Evolutionary conservation across 2,329 filamentous ascomycete species (phyloP), one percentile per base, ranked within the genome.

Genomic region (Calonectria hawksworthii): DNA sequence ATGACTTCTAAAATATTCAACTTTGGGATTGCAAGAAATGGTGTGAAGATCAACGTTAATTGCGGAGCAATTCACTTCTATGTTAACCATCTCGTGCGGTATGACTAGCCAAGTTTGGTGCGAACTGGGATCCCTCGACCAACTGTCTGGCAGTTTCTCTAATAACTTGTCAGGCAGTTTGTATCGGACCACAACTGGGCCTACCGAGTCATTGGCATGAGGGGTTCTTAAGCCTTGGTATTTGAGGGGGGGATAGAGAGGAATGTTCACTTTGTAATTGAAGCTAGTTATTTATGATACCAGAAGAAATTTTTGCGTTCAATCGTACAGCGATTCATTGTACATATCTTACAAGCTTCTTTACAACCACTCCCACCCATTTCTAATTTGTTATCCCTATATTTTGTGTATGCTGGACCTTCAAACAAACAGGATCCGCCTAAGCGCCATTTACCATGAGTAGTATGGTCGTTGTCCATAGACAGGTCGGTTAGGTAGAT

Each of bases 381-480:
- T n/a, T 47, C 47, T 74, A 13, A 71, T 47, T 65, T 56, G 51
- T 34, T 47, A 28, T 32, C 13, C n/a, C 36, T 44, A 54, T 54
- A 23, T 70, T 68, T 65, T 75, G 36, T 28, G 18, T 63, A 26
- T 38, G 4, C 36, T 70, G 38, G 44, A 67, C 70, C 56, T 30
- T 26, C 23, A 32, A 68, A 63, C 6, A 47, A 73, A 72, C 47
- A 51, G 16, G 41, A 47, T 36, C 9, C 44, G n/a, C 13, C 59
- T 51, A 59, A 30, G 23, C 28, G n/a, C 6, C 26, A 81, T 80
- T 52, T 93, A 99, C 96, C 96, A 99, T 75, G 94, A 92, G 86
- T 98, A 98, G 85, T 97, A 98, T 83, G 95, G 96, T 80, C 94
- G 91, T 88, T 98, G 96, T 44, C 93, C 93, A 75, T 93, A 93